These are phyloP conservation scores for Apiotrichum mycotoxinovorans DNA, from an alignment of 1,284 basidiomycete genomes.

Conservation along the genomic window DNA sequence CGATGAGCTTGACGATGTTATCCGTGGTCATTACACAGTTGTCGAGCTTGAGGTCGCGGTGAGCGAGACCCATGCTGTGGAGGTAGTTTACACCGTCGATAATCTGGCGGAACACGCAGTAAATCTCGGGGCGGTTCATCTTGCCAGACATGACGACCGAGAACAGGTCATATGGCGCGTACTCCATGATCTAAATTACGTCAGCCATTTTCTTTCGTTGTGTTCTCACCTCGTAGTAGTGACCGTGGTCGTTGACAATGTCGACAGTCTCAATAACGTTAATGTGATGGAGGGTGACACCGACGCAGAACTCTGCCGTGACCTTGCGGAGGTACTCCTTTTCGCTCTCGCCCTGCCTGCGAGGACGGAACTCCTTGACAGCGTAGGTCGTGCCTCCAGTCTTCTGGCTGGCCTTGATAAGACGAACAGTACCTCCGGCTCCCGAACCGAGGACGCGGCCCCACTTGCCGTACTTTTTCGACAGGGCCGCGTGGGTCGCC, in stretches of 20 bases:
- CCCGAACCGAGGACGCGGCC: conserved; percentile 91
- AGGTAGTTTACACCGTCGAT: conserved; percentile 97
- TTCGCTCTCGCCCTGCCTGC: conserved; percentile 79
- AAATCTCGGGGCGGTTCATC: conserved; percentile 97
- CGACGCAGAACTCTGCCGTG: conserved; percentile 97
- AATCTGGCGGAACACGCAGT: conserved; percentile 98
- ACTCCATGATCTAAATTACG: conserved; percentile 84
- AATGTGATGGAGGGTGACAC: conserved; percentile 86
- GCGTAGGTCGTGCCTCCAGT: conserved; percentile 80
- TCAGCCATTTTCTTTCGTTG: too few relatives aligned
- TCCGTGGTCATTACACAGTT: conserved; percentile 97
- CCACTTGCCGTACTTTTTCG: conserved; percentile 99
- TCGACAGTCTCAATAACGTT: conserved; percentile 99
- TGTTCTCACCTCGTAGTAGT: conserved; percentile 87
- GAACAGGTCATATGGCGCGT: conserved; percentile 97
- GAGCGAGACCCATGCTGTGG: conserved; percentile 93
- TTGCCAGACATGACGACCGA: conserved; percentile 99
- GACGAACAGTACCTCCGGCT: conserved; percentile 92
- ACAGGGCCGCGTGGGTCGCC: conserved; percentile 83
- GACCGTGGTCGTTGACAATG: conserved; percentile 95
- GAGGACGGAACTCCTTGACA: conserved; percentile 95
- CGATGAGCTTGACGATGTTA: conserved; percentile 97
- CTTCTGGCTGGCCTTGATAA: conserved; percentile 83
- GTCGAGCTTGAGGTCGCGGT: conserved; percentile 98
- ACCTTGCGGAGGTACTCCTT: conserved; percentile 99